phyloP scores from a whole-genome alignment of 179 eudicot species.

The Amaranthus tricolor region DNA sequence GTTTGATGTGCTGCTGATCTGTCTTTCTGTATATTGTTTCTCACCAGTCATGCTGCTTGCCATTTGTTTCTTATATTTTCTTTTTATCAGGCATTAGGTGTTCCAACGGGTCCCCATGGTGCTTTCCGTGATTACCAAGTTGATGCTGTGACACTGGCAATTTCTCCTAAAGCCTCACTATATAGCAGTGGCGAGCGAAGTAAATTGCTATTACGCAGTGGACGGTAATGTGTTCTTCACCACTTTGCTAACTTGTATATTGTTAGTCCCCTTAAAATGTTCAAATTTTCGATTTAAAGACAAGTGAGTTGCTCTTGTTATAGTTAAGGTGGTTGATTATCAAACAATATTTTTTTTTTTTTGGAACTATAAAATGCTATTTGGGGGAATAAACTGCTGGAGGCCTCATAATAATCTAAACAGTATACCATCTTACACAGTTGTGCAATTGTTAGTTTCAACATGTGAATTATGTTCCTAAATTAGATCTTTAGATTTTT shows the following conservation, averaged over 20 bases:
- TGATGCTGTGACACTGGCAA: slow-evolving; percentile 85
- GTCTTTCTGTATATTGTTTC: slow-evolving; percentile 9
- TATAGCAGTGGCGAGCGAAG: slow-evolving; percentile 40
- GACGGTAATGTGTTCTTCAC: slow-evolving; percentile 52
- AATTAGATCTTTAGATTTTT: neutral
- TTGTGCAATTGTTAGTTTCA: neutral
- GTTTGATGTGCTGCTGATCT: neutral
- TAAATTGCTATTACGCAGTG: slow-evolving; percentile 68
- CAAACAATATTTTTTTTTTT: neutral
- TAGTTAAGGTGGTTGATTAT: neutral
- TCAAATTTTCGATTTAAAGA: neutral
- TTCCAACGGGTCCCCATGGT: slow-evolving; percentile 96
- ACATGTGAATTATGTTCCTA: neutral
- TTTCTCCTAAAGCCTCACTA: slow-evolving; percentile 54
- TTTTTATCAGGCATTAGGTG: slow-evolving; percentile 70
- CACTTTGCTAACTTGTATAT: neutral
- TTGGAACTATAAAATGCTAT: neutral
- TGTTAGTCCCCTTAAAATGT: neutral
- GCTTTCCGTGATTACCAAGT: slow-evolving; percentile 98
- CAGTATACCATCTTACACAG: neutral
- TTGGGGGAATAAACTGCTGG: neutral
- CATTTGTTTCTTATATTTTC: neutral
- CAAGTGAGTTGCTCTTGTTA: neutral
- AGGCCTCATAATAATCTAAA: neutral
- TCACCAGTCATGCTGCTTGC: neutral